These are phyloP conservation scores for Venturia asperata DNA, from an alignment of 2,329 filamentous ascomycete species.

Conservation along the genomic window DNA sequence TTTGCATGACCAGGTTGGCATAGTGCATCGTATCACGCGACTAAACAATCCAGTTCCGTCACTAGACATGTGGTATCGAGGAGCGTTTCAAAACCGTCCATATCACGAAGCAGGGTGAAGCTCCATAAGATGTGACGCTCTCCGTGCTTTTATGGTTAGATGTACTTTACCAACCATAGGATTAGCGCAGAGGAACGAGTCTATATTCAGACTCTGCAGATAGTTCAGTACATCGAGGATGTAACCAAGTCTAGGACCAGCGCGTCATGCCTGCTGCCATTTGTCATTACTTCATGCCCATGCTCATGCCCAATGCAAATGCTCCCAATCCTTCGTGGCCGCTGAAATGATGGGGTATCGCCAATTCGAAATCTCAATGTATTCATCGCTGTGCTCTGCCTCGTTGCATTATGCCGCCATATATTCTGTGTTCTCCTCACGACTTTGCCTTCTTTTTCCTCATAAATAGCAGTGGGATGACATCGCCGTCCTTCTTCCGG, in stretches of 20 bases:
- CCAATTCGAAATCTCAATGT: neutral
- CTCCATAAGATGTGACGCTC: no score
- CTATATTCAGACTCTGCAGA: neutral
- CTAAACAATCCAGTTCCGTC: no score
- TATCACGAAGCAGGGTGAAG: no score
- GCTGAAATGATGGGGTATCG: neutral
- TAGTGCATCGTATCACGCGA: no score
- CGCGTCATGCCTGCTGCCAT: neutral
- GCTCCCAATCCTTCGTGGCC: neutral
- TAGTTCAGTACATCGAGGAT: neutral
- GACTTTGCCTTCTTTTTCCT: constrained; percentile 25
- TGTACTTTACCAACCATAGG: neutral
- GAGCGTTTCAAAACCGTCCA: no score
- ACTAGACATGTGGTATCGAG: no score
- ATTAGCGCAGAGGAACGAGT: neutral
- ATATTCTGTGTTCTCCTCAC: neutral
- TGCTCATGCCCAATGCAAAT: neutral
- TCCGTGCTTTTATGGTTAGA: neutral
- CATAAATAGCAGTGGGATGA: constrained; percentile 38
- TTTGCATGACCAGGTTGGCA: no score
- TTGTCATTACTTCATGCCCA: neutral
- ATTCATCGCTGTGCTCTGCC: neutral
- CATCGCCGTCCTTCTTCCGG: constrained; percentile 34
- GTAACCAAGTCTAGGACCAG: neutral
- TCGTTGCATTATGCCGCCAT: neutral